Evolutionary conservation across 1,284 basidiomycete species (phyloP).

Genomic region (Tetrapyrgos nigripes): DNA sequence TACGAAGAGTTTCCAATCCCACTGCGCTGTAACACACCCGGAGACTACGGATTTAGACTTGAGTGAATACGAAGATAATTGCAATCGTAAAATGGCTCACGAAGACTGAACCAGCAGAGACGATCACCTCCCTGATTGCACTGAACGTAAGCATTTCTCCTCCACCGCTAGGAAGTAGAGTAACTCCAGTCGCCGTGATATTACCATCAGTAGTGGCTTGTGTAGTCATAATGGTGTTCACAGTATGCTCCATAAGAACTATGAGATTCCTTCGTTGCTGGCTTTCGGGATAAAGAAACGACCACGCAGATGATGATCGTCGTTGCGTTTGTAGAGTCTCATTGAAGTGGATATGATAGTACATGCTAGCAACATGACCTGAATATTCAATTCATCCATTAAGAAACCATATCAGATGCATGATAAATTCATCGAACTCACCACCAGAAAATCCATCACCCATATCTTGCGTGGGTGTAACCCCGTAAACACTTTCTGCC

Average conservation of each 20-base stretch:
- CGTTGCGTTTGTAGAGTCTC: too few relatives aligned
- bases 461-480: slow-evolving; percentile 17
- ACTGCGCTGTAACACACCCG: slow-evolving; percentile 9
- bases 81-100: neutral
- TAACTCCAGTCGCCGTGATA: slow-evolving; percentile 8
- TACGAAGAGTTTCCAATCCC: slow-evolving; percentile 10
- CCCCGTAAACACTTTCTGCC: slow-evolving; percentile 9
- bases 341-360: too few relatives aligned
- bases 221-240: neutral
- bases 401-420: slow-evolving; percentile 16
- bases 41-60: neutral
- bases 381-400: too few relatives aligned
- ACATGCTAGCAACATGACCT: too few relatives aligned
- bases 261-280: neutral
- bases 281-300: slow-evolving; percentile 1
- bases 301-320: too few relatives aligned
- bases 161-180: neutral
- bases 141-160: neutral
- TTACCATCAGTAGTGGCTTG: neutral
- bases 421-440: slow-evolving; percentile 11
- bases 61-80: neutral
- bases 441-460: slow-evolving; percentile 20
- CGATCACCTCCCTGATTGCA: neutral
- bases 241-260: slow-evolving; percentile 1
- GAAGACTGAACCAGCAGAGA: slow-evolving; percentile 1